These are phyloP conservation scores for Metschnikowia anglica DNA, from an alignment of 805 yeast species.

Conservation along the genomic window DNA sequence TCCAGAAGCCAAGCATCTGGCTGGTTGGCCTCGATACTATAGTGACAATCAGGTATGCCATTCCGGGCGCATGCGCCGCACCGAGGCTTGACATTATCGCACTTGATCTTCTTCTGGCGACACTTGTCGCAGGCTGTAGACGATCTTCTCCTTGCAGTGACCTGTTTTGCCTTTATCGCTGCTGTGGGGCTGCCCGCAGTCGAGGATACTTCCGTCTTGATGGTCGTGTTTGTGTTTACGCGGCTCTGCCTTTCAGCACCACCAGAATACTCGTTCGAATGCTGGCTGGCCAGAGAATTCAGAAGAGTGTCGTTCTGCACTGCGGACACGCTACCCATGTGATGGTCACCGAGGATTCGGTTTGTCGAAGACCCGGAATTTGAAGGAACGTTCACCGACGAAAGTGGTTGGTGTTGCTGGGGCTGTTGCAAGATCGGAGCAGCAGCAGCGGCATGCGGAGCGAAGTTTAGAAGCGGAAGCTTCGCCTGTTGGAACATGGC, in stretches of 20 bases:
- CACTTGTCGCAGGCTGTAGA: conserved; percentile 40
- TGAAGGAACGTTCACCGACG: no score
- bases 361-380: no score
- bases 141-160: conserved; percentile 3
- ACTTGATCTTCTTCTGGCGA: conserved; percentile 35
- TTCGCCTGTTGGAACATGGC: background rate
- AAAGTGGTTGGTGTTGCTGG: background rate
- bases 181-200: background rate
- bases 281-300: conserved; percentile 7
- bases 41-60: conserved; percentile 30
- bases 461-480: background rate
- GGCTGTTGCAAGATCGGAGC: no score
- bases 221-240: background rate
- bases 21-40: conserved; percentile 27
- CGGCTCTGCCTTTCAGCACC: background rate
- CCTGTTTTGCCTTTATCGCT: background rate
- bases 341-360: no score
- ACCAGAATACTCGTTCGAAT: background rate
- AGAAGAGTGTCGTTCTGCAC: no score
- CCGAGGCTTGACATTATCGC: conserved; percentile 37
- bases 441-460: background rate
- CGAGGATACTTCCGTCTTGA: background rate
- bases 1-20: conserved; percentile 22
- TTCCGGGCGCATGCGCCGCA: conserved; percentile 36
- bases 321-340: no score